Evolutionary conservation across 2,329 filamentous ascomycete species (phyloP).

Genomic region (Ophiostoma sp.): DNA sequence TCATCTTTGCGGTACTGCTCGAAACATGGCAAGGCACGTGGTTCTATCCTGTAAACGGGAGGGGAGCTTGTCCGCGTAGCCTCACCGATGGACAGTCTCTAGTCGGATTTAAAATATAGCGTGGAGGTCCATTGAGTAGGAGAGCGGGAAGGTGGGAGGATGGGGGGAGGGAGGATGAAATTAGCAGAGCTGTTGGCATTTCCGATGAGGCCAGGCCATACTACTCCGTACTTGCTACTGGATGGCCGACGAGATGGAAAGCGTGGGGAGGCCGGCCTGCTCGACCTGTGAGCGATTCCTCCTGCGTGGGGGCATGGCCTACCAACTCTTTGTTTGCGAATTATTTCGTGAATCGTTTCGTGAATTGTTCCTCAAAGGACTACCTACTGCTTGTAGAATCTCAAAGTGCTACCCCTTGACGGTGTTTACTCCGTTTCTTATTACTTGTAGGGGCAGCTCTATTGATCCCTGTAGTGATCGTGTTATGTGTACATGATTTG

Average conservation of each 20-base stretch:
- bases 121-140: not conserved
- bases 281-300: not conserved
- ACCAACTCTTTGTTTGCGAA: not conserved
- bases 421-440: not conserved
- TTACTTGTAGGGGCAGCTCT: not conserved
- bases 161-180: not conserved
- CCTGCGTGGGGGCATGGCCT: not conserved
- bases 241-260: not conserved
- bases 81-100: not conserved
- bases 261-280: not conserved
- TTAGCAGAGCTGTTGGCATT: not conserved
- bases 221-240: not conserved
- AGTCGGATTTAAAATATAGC: not conserved
- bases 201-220: not conserved
- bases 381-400: not conserved
- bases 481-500: not conserved
- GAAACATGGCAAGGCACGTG: conserved; percentile 2
- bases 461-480: not conserved
- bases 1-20: not conserved
- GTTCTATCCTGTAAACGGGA: not conserved
- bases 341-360: not conserved
- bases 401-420: not conserved
- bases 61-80: not conserved
- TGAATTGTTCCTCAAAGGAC: too few species aligned
- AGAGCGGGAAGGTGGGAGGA: not conserved